These are phyloP conservation scores for Serendipita sp. DNA, from an alignment of 768 basidiomycete genomes.

Conservation along the genomic window DNA sequence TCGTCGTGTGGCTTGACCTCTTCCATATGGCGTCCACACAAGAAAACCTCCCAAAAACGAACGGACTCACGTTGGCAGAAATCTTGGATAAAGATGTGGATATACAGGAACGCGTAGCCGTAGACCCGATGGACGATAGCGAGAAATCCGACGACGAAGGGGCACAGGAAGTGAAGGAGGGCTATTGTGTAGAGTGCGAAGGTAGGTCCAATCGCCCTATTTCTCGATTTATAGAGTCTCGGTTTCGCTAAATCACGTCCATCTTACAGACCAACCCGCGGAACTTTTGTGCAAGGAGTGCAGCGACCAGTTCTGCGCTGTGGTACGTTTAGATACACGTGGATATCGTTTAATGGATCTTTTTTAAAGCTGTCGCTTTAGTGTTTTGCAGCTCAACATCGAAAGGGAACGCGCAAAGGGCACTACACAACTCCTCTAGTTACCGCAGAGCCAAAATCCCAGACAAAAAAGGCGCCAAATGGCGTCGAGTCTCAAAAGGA, in stretches of 20 bases:
- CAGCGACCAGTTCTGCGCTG: conserved; percentile 60
- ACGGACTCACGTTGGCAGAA: not conserved
- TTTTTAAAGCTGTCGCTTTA: not conserved
- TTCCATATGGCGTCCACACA: not conserved
- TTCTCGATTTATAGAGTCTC: not conserved
- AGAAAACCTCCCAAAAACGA: not conserved
- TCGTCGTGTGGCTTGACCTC: not conserved
- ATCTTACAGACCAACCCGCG: conserved; percentile 60
- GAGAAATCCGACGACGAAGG: conserved; percentile 10
- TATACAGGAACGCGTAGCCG: not conserved
- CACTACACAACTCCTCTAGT: conserved; percentile 39
- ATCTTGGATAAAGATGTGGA: conserved; percentile 1
- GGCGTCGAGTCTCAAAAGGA: conserved; percentile 15
- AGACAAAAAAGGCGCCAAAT: conserved; percentile 11
- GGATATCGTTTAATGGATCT: not conserved
- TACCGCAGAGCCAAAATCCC: conserved; percentile 7
- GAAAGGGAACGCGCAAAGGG: conserved; percentile 59
- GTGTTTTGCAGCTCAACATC: conserved; percentile 70
- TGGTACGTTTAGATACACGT: conserved; percentile 16
- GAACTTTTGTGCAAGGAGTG: conserved; percentile 58
- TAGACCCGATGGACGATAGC: not conserved
- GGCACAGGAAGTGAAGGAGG: conserved; percentile 10
- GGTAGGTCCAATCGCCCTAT: conserved; percentile 26
- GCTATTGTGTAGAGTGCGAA: conserved; percentile 64
- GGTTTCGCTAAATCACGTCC: not conserved